These are phyloP conservation scores for Ustilago hordei DNA, from an alignment of 1,284 basidiomycete species.

Conservation along the genomic window DNA sequence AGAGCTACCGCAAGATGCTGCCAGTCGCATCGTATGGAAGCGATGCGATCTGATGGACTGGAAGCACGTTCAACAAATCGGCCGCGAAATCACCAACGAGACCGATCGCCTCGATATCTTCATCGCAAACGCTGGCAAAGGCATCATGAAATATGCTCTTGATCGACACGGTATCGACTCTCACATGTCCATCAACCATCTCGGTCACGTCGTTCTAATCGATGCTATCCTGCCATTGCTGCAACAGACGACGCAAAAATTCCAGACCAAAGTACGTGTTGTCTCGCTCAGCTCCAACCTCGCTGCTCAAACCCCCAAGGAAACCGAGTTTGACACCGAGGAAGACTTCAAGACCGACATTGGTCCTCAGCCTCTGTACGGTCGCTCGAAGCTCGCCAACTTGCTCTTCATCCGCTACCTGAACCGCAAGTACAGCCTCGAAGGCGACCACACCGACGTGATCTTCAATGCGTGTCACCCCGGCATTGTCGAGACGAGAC, in stretches of 20 bases:
- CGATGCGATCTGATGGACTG: constrained; percentile 37
- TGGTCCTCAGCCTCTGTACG: constrained; percentile 23
- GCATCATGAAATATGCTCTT: constrained; percentile 30
- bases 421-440: constrained; percentile 17
- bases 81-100: constrained; percentile 26
- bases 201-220: constrained; percentile 32
- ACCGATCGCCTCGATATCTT: constrained; percentile 31
- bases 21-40: constrained; percentile 23
- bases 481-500: constrained; percentile 31
- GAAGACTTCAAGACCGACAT: constrained; percentile 28
- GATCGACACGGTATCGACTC: constrained; percentile 39
- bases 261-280: constrained; percentile 20
- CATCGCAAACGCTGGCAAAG: constrained; percentile 37
- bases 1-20: constrained; percentile 13
- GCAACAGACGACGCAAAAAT: constrained; percentile 18
- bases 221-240: constrained; percentile 26
- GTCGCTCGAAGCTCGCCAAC: constrained; percentile 30
- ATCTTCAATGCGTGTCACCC: constrained; percentile 40
- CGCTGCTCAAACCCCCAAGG: constrained; percentile 25
- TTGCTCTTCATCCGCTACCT: constrained; percentile 30
- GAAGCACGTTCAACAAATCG: constrained; percentile 29
- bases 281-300: constrained; percentile 38
- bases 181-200: constrained; percentile 41
- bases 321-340: constrained; percentile 13
- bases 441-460: constrained; percentile 16